These are phyloP conservation scores for Exophiala calicioides DNA, from an alignment of 2,329 filamentous ascomycete species.

Conservation along the genomic window DNA sequence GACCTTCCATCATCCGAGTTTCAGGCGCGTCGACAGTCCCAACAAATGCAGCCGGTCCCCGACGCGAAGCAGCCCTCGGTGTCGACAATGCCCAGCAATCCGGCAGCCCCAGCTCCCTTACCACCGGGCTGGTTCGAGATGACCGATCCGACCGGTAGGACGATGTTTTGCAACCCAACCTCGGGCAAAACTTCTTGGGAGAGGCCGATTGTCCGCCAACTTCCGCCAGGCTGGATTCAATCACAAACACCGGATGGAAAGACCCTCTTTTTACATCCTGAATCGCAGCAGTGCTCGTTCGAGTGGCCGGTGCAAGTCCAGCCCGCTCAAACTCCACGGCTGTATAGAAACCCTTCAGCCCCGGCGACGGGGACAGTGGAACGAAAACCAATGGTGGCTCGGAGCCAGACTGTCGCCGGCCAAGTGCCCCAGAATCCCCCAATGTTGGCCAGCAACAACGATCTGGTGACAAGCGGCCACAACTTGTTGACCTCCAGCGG, in stretches of 20 bases:
- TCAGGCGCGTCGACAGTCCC: not conserved
- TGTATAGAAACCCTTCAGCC: slow-evolving; percentile 4
- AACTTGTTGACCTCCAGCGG: too few relatives aligned
- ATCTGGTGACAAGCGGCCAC: too few relatives aligned
- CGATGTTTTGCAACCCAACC: slow-evolving; percentile 5
- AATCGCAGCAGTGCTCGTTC: slow-evolving; percentile 7
- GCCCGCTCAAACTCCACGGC: not conserved
- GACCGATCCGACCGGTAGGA: slow-evolving; percentile 8
- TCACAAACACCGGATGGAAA: slow-evolving; percentile 11
- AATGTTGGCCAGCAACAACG: too few relatives aligned
- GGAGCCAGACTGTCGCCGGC: slow-evolving; percentile 7
- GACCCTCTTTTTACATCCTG: slow-evolving; percentile 11
- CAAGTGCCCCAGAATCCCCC: not conserved
- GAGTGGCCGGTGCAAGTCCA: not conserved
- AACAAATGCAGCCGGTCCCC: not conserved
- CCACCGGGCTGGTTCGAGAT: slow-evolving; percentile 10
- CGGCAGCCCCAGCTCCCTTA: not conserved
- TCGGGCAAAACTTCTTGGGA: slow-evolving; percentile 6
- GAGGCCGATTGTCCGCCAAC: not conserved
- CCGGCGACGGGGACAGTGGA: not conserved
- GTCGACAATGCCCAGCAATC: not conserved
- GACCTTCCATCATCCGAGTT: not conserved
- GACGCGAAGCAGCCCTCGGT: not conserved
- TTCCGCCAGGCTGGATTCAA: slow-evolving; percentile 13
- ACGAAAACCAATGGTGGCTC: not conserved